A percentile compares a stretch with the other conserved stretches of the same genome.
Conservation (phyloP, 805 yeast genomes). For the Candida manassasensis region DNA sequence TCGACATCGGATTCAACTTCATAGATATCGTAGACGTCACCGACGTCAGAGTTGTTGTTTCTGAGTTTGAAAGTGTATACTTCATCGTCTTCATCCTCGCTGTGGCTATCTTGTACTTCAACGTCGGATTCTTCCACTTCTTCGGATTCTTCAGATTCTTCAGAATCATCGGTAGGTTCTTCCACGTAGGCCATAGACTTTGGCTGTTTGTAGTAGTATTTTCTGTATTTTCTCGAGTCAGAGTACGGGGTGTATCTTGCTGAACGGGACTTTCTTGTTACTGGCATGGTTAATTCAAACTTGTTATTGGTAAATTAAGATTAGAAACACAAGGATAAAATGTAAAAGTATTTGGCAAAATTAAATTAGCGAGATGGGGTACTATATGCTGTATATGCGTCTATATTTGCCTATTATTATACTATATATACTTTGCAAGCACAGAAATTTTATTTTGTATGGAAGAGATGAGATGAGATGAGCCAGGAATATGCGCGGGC, state of each 20-base stretch:
- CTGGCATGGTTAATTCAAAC: too few species aligned
- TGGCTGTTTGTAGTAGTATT: constrained; percentile 32
- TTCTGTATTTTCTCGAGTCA: constrained; percentile 22
- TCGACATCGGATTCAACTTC: constrained; percentile 11
- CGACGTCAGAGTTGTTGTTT: constrained; percentile 9
- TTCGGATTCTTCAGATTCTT: constrained; percentile 17
- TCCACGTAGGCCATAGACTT: constrained; percentile 35
- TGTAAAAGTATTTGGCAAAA: too few species aligned
- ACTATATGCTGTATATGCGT: too few species aligned
- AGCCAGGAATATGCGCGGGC: too few species aligned
- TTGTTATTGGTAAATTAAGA: too few species aligned
- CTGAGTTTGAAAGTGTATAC: constrained; percentile 9
- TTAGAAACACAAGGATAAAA: too few species aligned
- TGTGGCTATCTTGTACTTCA: constrained; percentile 19
- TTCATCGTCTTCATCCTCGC: constrained; percentile 4
- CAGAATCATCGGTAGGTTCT: constrained; percentile 33
- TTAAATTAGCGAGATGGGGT: too few species aligned
- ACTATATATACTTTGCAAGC: too few species aligned
- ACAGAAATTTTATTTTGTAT: too few species aligned
- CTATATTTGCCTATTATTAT: too few species aligned
- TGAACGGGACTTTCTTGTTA: background rate
- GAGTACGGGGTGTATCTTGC: constrained; percentile 6
- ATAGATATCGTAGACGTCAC: constrained; percentile 9
- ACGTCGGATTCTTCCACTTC: constrained; percentile 14
- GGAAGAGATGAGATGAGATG: too few species aligned